Evolutionary conservation across 352 stramenopile species (phyloP).

Genomic region (Pythium oligandrum): DNA sequence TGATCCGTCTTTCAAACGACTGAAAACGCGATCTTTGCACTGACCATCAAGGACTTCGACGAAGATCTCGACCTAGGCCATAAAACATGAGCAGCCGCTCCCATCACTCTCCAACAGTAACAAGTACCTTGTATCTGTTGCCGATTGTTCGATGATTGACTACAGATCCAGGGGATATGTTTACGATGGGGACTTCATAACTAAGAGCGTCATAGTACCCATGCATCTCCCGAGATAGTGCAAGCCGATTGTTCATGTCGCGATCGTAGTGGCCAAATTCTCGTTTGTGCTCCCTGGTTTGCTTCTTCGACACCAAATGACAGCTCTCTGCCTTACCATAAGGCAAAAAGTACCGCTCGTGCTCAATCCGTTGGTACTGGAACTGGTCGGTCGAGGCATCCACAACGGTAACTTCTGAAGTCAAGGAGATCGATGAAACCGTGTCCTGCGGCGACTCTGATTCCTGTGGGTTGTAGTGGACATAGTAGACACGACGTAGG

Average conservation of each 20-base stretch:
- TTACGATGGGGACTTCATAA: slow-evolving; percentile 8
- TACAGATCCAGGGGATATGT: slow-evolving; percentile 7
- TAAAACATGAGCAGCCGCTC: too few relatives aligned
- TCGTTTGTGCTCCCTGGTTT: slow-evolving; percentile 5
- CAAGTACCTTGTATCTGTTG: slow-evolving; percentile 14
- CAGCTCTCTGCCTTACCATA: slow-evolving; percentile 12
- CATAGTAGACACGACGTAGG: slow-evolving; percentile 7
- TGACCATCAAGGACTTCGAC: slow-evolving; percentile 4
- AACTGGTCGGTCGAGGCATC: slow-evolving; percentile 13
- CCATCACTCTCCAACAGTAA: too few relatives aligned
- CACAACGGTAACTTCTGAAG: slow-evolving; percentile 6
- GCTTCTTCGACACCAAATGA: slow-evolving; percentile 13
- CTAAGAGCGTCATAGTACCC: slow-evolving; percentile 5
- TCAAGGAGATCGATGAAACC: slow-evolving; percentile 8
- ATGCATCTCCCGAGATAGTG: slow-evolving; percentile 11
- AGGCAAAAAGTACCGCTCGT: slow-evolving; percentile 8
- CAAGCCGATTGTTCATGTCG: slow-evolving; percentile 9
- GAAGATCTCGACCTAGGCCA: slow-evolving; percentile 6
- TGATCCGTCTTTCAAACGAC: slow-evolving; percentile 10
- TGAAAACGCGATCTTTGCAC: slow-evolving; percentile 4
- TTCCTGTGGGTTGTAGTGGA: slow-evolving; percentile 6
- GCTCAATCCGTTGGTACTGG: slow-evolving; percentile 17
- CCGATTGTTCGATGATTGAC: slow-evolving; percentile 1
- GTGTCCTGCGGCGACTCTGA: slow-evolving; percentile 10
- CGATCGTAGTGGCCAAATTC: slow-evolving; percentile 7